These are phyloP conservation scores for Millerago galiae DNA, from an alignment of 805 yeast species.

Conservation along the genomic window DNA sequence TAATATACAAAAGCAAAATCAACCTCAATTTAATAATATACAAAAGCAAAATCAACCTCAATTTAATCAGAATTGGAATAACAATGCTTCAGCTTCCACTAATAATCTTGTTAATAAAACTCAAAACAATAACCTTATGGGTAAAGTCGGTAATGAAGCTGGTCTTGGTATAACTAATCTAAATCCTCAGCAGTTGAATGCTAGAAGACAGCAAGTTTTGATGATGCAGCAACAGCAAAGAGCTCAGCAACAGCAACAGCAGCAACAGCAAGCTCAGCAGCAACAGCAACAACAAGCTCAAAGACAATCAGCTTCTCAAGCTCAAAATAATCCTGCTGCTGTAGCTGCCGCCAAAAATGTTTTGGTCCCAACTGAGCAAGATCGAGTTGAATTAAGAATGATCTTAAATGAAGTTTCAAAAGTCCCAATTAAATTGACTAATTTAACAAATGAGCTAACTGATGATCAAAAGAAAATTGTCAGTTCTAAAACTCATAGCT, in stretches of 20 bases:
- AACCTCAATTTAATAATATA: slow-evolving; percentile 1
- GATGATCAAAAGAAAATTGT: slow-evolving; percentile 60
- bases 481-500: slow-evolving; percentile 44
- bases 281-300: slow-evolving; percentile 5
- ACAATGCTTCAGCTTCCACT: background rate
- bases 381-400: slow-evolving; percentile 51
- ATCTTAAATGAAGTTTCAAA: slow-evolving; percentile 65
- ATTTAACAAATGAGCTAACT: slow-evolving; percentile 54
- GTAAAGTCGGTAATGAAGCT: background rate
- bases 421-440: slow-evolving; percentile 59
- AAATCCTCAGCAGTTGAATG: slow-evolving; percentile 6
- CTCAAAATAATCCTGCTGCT: background rate
- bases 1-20: background rate
- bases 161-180: slow-evolving; percentile 2
- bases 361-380: slow-evolving; percentile 47
- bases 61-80: slow-evolving; percentile 7
- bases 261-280: slow-evolving; percentile 13
- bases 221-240: slow-evolving; percentile 5
- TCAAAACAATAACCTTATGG: background rate
- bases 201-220: slow-evolving; percentile 7
- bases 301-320: slow-evolving; percentile 3
- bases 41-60: background rate
- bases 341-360: background rate
- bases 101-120: background rate
- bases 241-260: slow-evolving; percentile 9